These are phyloP conservation scores for Osmanthus fragrans DNA, from an alignment of 257 asterid species.

Conservation along the genomic window DNA sequence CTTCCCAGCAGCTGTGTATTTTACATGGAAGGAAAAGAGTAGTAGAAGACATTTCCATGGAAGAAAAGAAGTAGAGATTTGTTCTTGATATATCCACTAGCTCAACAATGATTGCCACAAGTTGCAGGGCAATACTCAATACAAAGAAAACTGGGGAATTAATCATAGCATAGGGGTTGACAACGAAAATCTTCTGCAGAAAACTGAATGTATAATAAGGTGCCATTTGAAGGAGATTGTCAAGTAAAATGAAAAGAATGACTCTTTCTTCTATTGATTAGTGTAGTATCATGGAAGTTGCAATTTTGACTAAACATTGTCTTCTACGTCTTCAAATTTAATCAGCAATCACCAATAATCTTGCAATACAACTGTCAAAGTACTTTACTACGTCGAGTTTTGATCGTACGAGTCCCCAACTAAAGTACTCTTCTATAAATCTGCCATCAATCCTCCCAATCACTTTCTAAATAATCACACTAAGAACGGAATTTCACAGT, in stretches of 20 bases:
- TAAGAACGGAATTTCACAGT: background rate
- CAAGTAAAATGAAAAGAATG: background rate
- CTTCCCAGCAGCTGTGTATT: background rate
- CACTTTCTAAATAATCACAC: slow-evolving; percentile 1
- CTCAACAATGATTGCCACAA: background rate
- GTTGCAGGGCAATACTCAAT: background rate
- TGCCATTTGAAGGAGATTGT: background rate
- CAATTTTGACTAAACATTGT: background rate
- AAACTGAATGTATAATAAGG: background rate
- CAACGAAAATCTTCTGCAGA: background rate
- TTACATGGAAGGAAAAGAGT: background rate
- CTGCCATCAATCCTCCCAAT: background rate
- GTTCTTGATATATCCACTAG: background rate
- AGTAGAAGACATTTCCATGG: background rate
- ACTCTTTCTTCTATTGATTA: background rate
- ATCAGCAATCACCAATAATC: background rate
- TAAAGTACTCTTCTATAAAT: background rate
- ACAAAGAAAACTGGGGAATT: background rate
- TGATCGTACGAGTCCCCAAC: background rate
- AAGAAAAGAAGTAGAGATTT: background rate
- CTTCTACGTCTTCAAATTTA: background rate
- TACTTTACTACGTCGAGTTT: background rate
- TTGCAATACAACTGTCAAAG: background rate
- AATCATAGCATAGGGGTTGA: background rate
- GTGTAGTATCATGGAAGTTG: background rate